Conservation (phyloP, 2,329 filamentous ascomycete genomes). For the Camillea tinctor region DNA sequence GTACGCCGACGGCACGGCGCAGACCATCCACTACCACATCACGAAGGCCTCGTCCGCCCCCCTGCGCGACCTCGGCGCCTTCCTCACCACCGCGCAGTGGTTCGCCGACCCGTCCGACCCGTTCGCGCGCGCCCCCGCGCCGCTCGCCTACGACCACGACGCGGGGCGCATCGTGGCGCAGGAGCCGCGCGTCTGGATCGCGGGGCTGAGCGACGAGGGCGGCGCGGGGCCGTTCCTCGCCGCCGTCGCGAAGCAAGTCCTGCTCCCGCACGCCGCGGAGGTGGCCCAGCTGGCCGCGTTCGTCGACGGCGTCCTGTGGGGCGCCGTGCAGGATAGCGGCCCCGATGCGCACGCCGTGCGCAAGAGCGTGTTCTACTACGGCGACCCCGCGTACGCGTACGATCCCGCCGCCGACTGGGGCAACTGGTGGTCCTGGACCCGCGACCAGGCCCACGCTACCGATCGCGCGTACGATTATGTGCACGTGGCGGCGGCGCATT, state of each 20-base stretch:
- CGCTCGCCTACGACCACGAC: conserved; percentile 58
- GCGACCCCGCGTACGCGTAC: too few species aligned
- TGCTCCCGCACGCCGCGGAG: conserved; percentile 49
- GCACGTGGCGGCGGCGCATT: conserved; percentile 55
- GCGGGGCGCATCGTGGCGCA: conserved; percentile 42
- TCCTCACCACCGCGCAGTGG: conserved; percentile 54
- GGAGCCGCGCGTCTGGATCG: conserved; percentile 54
- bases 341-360: conserved; percentile 47
- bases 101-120: conserved; percentile 51
- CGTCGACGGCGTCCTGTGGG: conserved; percentile 49
- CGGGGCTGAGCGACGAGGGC: conserved; percentile 59
- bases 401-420: conserved; percentile 48
- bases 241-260: conserved; percentile 52
- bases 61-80: conserved; percentile 47
- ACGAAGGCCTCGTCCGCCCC: conserved; percentile 46
- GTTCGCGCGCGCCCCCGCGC: conserved; percentile 52
- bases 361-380: conserved; percentile 60
- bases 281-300: conserved; percentile 54
- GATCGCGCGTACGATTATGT: conserved; percentile 60
- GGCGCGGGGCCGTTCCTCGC: conserved; percentile 57
- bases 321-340: conserved; percentile 42
- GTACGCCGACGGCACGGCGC: conserved; percentile 47
- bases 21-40: conserved; percentile 57
- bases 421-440: conserved; percentile 52
- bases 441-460: conserved; percentile 41